Evolutionary conservation across 768 basidiomycete species (phyloP).

Genomic region (Boletus sensibilis): DNA sequence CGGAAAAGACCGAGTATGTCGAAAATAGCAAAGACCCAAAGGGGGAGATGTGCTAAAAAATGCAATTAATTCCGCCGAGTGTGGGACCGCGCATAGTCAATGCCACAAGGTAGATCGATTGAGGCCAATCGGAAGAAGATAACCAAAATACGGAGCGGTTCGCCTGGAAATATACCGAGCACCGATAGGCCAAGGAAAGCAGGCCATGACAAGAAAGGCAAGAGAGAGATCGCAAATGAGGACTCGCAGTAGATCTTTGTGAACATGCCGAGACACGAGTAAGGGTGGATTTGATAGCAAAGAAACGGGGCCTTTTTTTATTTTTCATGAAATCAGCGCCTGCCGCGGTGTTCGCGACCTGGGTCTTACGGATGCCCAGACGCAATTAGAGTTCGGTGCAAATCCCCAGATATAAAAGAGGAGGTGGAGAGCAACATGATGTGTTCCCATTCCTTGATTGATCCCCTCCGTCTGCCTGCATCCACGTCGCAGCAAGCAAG

Average conservation of each 20-base stretch:
- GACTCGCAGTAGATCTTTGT: conserved; percentile 22
- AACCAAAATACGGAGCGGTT: conserved; percentile 46
- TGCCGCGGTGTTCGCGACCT: conserved; percentile 31
- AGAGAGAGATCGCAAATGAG: conserved; percentile 19
- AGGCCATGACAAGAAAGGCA: conserved; percentile 34
- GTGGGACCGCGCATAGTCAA: conserved; percentile 27
- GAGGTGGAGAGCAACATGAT: conserved; percentile 8
- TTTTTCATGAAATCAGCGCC: conserved; percentile 28
- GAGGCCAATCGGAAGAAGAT: conserved; percentile 49
- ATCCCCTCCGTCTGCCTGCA: neutral
- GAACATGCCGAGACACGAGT: conserved; percentile 29
- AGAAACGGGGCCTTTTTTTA: conserved; percentile 30
- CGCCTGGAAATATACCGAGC: conserved; percentile 37
- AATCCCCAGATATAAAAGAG: conserved; percentile 32
- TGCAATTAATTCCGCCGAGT: conserved; percentile 31
- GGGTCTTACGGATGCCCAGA: conserved; percentile 18
- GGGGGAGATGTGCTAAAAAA: conserved; percentile 45
- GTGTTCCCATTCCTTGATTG: conserved; percentile 17
- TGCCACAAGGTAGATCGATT: conserved; percentile 40
- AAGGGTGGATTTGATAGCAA: conserved; percentile 29
- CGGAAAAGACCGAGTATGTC: conserved; percentile 30
- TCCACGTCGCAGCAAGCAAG: conserved; percentile 12
- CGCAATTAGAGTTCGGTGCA: conserved; percentile 32
- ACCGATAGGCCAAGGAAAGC: conserved; percentile 42
- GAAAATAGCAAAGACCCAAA: conserved; percentile 41